Base-by-base conservation (phyloP, 139 green algal genomes). In the Spirogloea muscicola region DNA sequence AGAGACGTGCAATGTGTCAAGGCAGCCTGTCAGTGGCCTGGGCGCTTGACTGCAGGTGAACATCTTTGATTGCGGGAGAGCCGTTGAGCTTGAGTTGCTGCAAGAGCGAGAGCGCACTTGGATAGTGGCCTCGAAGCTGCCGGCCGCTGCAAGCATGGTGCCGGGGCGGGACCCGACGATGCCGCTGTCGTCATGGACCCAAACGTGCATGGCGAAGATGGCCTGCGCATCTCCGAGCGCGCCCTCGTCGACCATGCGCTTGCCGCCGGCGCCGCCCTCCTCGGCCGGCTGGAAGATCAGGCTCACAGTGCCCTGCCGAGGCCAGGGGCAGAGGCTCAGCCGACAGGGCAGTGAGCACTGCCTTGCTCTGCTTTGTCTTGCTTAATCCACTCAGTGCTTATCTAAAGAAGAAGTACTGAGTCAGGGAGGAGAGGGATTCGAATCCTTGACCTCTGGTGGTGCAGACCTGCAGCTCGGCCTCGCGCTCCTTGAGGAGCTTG, bases 251-350 rank as follows among this genome's bases (percentile, higher is more conserved):
- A 76, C 46, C 41, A 76, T 39, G 0, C 40, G 25, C 49, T 61
- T 65, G 0, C 46, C 67, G 7, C 92, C 93, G 16, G 86, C 91
- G 1, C 81, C 75, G 6, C 87, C 88, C 82, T 97, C 93, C 82
- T 96, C 93, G 10, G 91, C 92, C 2, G 92, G 92, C 79, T 97
- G 93, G 86, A 96, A 98, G 7, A 96, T 34, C 9, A 97, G 85
- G 44, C 84, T 76, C 38, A 97, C 89, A 0, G 63, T 90, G 59
- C 91, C 91, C 49, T 80, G 48, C 38, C 87, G 51, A 1, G 77
- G 44, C 27, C 29, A 25, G 49, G 89, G 86, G 0, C 65, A 66
- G 18, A 25, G 34, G 43, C 63, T 62, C 5, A 72, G 60, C 2
- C 64, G 60, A 16, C 34, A 52, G 59, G 37, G 55, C 10, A 13